phyloP scores from a whole-genome alignment of 805 yeast genomes.

The Jamesozyma spencerorum region DNA sequence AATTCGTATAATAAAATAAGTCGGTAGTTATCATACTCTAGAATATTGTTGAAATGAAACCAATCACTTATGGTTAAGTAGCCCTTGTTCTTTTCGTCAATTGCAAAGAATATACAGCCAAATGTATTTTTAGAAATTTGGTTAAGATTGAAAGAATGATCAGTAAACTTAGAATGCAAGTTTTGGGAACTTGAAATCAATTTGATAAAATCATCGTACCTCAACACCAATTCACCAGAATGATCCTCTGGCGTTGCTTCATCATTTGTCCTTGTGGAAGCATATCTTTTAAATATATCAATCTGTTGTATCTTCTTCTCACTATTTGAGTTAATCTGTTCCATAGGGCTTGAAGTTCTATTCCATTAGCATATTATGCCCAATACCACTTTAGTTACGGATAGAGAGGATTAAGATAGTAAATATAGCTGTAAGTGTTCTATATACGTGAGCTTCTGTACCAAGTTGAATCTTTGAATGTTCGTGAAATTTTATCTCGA shows the following conservation, averaged over 20 bases:
- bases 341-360: constrained; percentile 21
- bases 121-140: constrained; percentile 49
- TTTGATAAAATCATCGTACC: constrained; percentile 31
- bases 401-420: no score
- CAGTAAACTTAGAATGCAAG: constrained; percentile 26
- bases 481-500: no score
- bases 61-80: constrained; percentile 62
- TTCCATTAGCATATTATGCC: no score
- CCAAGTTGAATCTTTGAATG: no score
- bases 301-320: constrained; percentile 33
- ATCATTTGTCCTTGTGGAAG: constrained; percentile 26
- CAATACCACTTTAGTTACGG: no score
- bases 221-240: constrained; percentile 25
- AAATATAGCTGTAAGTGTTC: no score
- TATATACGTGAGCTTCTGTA: no score
- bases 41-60: constrained; percentile 52
- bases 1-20: constrained; percentile 45
- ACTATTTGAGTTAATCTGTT: constrained; percentile 31
- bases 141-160: constrained; percentile 37
- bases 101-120: constrained; percentile 68
- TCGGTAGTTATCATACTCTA: constrained; percentile 41
- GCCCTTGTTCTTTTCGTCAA: constrained; percentile 68
- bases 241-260: neutral
- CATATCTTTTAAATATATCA: constrained; percentile 37
- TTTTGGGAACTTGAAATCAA: constrained; percentile 29